These are phyloP conservation scores for Petrea volubilis DNA, from an alignment of 257 asterid species.

Conservation along the genomic window DNA sequence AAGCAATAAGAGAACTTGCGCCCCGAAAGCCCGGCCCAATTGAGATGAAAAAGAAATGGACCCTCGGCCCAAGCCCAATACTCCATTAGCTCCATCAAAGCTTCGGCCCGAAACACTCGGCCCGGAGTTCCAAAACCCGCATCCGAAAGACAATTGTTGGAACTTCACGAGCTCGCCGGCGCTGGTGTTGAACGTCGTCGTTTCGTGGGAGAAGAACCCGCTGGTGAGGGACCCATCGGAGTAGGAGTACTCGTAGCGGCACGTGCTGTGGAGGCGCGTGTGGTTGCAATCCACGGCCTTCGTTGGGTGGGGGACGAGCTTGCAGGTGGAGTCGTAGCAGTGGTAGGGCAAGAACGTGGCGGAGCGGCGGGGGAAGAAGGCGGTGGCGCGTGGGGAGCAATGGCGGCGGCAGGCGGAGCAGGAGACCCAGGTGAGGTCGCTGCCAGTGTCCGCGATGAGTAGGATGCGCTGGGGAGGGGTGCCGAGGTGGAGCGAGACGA, in stretches of 20 bases:
- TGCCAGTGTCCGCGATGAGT: constrained; percentile 84
- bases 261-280: constrained; percentile 73
- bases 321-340: constrained; percentile 60
- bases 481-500: constrained; percentile 69
- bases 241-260: constrained; percentile 71
- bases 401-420: constrained; percentile 80
- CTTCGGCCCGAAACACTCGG: constrained; percentile 72
- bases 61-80: constrained; percentile 86
- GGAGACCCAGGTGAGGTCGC: constrained; percentile 83
- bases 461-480: constrained; percentile 75
- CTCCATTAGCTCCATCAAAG: constrained; percentile 67
- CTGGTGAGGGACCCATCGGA: constrained; percentile 70
- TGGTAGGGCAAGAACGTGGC: constrained; percentile 66
- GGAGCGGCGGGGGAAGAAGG: constrained; percentile 69
- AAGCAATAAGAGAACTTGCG: constrained; percentile 75
- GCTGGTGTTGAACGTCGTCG: constrained; percentile 66
- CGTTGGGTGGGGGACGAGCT: constrained; percentile 54
- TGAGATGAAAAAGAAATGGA: constrained; percentile 68
- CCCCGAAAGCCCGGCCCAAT: constrained; percentile 63
- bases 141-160: constrained; percentile 55
- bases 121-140: constrained; percentile 66
- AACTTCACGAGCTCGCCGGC: constrained; percentile 36
- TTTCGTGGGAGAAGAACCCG: constrained; percentile 72
- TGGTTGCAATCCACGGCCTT: constrained; percentile 48
- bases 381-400: constrained; percentile 44